Percentiles rank a stretch among this genome's conserved stretches.
Evolutionary conservation across 495 filamentous ascomycete species (phyloP).

Genomic region (Penicillium flavigenum): DNA sequence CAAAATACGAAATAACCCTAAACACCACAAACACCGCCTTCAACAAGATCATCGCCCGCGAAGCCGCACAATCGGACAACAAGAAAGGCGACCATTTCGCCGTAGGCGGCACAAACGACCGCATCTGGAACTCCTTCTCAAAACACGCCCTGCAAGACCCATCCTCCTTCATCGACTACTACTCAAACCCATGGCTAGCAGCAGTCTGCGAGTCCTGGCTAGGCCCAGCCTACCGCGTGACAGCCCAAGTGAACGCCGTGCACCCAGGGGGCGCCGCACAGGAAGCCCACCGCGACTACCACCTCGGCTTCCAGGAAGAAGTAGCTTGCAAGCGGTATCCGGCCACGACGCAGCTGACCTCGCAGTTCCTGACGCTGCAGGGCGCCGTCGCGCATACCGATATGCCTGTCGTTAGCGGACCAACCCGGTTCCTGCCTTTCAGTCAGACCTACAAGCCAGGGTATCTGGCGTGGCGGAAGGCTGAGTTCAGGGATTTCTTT

Average conservation of each 20-base stretch:
- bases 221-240: conserved; percentile 53
- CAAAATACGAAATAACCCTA: conserved; percentile 33
- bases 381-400: conserved; percentile 56
- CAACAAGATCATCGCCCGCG: conserved; percentile 40
- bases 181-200: conserved; percentile 53
- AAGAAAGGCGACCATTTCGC: conserved; percentile 57
- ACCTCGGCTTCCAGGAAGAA: conserved; percentile 54
- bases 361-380: conserved; percentile 54
- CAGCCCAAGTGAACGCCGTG: conserved; percentile 57
- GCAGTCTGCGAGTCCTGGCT: conserved; percentile 49
- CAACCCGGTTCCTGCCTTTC: conserved; percentile 55
- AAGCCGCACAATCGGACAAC: conserved; percentile 25
- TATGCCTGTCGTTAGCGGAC: conserved; percentile 54
- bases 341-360: conserved; percentile 41
- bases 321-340: conserved; percentile 40
- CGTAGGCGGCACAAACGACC: conserved; percentile 44
- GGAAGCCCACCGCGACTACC: conserved; percentile 55
- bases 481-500: conserved; percentile 50
- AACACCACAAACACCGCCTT: conserved; percentile 42
- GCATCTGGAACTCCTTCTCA: conserved; percentile 60
- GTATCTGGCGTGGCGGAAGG: conserved; percentile 50
- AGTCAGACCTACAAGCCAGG: conserved; percentile 52
- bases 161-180: conserved; percentile 49
- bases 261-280: conserved; percentile 53
- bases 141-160: conserved; percentile 52